Base-by-base conservation (phyloP, 805 yeast genomes). In the Candida maris region DNA sequence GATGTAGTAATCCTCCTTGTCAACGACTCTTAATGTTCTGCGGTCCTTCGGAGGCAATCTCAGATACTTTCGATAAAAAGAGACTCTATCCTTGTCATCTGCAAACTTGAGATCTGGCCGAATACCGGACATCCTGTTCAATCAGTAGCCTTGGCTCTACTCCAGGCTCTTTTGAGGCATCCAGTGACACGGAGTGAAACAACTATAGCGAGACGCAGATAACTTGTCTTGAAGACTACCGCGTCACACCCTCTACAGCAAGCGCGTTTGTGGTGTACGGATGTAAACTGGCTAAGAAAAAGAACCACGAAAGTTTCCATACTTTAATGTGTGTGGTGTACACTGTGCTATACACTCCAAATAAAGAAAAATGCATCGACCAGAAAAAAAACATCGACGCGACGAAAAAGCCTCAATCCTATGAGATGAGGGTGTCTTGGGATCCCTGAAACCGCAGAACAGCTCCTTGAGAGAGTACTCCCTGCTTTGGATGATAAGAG, bases 1-100 rank as follows among this genome's bases (percentile, higher is more conserved):
- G 3, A 85, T 78, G 61, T 81, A 93, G 58, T 85, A 88, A 42
- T 86, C 95, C 30, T 81, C 81, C 42, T 79, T 77, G 55, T 88
- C 95, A 30, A 84, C 81, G n/a, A 87, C 65, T 29, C 96, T 71
- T 16, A 91, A 52, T 0, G 81, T 71, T 27, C 68, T 64, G 2
- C 63, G 56, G 6, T 72, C 70, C 38, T 74, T 73, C 1, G 68
- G 61, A 0, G 80, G 73, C 30, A 82, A 60, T 7, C 64, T 60
- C 12, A 69, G 52, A 47, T 69, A 79, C 52, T 68, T 69, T 36
- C 60, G 59, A 46, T 71, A 71, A 47, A 75, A 76, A 3, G 62
- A 58, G 15, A 57, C 43, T 45, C 71, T 75, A 36, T 72, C 77
- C 23, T 73, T 58, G 7, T 67, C 62, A 44, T 79, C 85, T 8